These are phyloP conservation scores for Leccinum boreale DNA, from an alignment of 768 basidiomycete genomes.

Conservation along the genomic window DNA sequence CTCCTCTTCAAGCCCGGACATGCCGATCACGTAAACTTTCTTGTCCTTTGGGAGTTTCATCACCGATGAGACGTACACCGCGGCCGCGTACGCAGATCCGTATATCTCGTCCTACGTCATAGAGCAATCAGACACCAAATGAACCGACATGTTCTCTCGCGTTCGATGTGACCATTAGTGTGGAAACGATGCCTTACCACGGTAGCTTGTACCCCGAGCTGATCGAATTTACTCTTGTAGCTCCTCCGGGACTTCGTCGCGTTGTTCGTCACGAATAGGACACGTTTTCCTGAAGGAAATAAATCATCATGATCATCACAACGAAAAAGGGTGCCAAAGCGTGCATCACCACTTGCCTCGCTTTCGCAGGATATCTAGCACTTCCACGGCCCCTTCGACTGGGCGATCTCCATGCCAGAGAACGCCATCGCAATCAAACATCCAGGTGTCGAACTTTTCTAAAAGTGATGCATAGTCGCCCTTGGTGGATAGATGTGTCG, in stretches of 20 bases:
- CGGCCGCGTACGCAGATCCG: conserved; percentile 87
- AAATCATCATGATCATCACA: not conserved
- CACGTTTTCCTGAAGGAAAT: conserved; percentile 56
- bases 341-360: conserved; percentile 50
- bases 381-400: conserved; percentile 75
- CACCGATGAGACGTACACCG: conserved; percentile 84
- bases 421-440: conserved; percentile 96
- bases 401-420: conserved; percentile 84
- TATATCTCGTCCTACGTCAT: conserved; percentile 87
- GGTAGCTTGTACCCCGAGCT: conserved; percentile 78
- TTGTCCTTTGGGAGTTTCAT: conserved; percentile 87
- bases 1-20: conserved; percentile 90
- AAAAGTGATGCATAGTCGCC: conserved; percentile 49
- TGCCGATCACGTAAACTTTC: conserved; percentile 94
- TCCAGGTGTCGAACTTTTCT: conserved; percentile 84
- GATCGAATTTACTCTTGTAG: conserved; percentile 91
- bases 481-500: conserved; percentile 27
- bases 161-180: not conserved
- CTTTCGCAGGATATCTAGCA: conserved; percentile 66
- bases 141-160: not conserved
- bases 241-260: conserved; percentile 86
- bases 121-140: not conserved
- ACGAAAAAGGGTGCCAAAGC: not conserved
- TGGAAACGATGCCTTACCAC: conserved; percentile 54
- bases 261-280: conserved; percentile 97